These are phyloP conservation scores for Acacia confusa DNA, from an alignment of 306 rosid species.

Conservation along the genomic window DNA sequence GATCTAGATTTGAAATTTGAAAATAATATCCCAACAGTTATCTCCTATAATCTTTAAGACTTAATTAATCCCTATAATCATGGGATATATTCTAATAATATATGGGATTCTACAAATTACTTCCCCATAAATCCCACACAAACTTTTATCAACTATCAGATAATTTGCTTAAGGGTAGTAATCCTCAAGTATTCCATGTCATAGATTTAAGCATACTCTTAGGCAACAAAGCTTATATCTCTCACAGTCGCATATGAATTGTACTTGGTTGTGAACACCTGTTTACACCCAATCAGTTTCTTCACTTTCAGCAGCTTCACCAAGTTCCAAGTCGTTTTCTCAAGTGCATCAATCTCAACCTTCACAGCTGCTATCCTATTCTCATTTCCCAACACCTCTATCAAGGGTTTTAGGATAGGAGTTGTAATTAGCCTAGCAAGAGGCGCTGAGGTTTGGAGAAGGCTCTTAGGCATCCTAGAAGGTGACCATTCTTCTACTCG, in stretches of 20 bases:
- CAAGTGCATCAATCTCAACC: neutral
- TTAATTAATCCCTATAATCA: too few species aligned
- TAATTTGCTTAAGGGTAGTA: neutral
- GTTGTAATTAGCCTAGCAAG: too few species aligned
- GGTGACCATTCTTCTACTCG: neutral
- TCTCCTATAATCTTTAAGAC: too few species aligned
- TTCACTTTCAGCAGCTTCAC: neutral
- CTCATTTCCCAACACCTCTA: neutral
- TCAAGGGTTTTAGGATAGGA: neutral
- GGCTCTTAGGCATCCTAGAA: neutral
- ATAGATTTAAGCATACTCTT: neutral
- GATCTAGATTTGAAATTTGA: too few species aligned
- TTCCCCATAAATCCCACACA: neutral
- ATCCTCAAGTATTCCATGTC: neutral
- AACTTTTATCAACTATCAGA: neutral
- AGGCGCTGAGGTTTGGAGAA: too few species aligned
- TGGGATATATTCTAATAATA: too few species aligned
- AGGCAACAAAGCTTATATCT: neutral
- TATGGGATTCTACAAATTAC: too few species aligned
- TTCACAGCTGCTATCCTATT: neutral
- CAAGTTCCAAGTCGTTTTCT: neutral
- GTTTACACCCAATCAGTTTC: neutral
- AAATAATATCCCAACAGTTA: too few species aligned
- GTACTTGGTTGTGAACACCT: neutral
- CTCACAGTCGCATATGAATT: neutral